These are phyloP conservation scores for Ogataea paraovalis DNA, from an alignment of 805 yeast genomes.

Conservation along the genomic window DNA sequence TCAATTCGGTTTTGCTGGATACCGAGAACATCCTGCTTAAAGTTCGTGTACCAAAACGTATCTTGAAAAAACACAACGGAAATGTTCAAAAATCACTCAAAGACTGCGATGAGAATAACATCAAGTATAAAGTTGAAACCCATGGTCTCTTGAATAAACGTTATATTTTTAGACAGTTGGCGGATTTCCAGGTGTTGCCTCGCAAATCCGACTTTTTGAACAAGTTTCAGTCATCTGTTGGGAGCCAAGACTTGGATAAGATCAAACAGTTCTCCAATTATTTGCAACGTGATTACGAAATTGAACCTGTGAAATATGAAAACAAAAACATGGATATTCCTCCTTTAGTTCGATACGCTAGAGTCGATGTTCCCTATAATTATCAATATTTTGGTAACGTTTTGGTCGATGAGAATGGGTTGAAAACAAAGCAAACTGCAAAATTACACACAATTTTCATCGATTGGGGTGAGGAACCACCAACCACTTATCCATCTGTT, in stretches of 20 bases:
- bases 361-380: conserved; percentile 69
- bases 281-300: conserved; percentile 17
- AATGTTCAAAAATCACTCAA: conserved; percentile 41
- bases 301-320: conserved; percentile 12
- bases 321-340: conserved; percentile 56
- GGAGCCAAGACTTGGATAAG: conserved; percentile 37
- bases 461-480: conserved; percentile 46
- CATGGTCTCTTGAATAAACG: conserved; percentile 64
- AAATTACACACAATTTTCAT: conserved; percentile 53
- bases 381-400: conserved; percentile 79
- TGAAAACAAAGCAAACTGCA: conserved; percentile 39
- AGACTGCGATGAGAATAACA: conserved; percentile 30
- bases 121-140: conserved; percentile 47
- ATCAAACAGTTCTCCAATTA: conserved; percentile 38
- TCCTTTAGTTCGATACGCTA: conserved; percentile 84
- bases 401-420: conserved; percentile 52
- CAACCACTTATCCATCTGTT: conserved; percentile 46
- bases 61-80: conserved; percentile 39
- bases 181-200: conserved; percentile 79
- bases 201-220: conserved; percentile 49
- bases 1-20: conserved; percentile 47
- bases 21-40: conserved; percentile 58
- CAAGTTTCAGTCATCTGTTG: conserved; percentile 37
- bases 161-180: conserved; percentile 76
- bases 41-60: conserved; percentile 55